Conservation (phyloP, 192 early-diverging fungal species). For the Backusella sp. region DNA sequence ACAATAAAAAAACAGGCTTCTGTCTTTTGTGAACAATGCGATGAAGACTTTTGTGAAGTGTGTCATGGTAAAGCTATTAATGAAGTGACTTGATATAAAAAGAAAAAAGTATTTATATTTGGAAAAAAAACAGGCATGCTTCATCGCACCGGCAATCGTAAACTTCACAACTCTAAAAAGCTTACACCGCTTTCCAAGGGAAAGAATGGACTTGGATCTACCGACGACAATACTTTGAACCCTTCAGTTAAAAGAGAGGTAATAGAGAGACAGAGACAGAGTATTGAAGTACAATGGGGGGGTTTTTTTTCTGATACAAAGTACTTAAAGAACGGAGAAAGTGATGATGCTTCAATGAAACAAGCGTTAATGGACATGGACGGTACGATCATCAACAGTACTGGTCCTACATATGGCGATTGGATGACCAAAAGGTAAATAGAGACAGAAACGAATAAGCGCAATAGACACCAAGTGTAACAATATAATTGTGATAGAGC, state of each 20-base stretch:
- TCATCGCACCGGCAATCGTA: slow-evolving; percentile 75
- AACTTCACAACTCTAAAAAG: slow-evolving; percentile 52
- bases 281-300: background rate
- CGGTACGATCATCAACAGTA: slow-evolving; percentile 36
- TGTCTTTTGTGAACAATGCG: slow-evolving; percentile 83
- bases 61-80: slow-evolving; percentile 56
- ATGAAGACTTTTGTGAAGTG: slow-evolving; percentile 91
- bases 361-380: slow-evolving; percentile 24
- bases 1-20: slow-evolving; percentile 34
- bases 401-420: slow-evolving; percentile 62
- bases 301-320: background rate
- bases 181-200: slow-evolving; percentile 5
- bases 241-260: slow-evolving; percentile 5
- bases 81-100: background rate
- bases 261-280: background rate
- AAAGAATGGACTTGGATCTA: background rate
- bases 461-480: background rate
- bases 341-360: slow-evolving; percentile 2
- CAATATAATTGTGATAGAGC: slow-evolving; percentile 44
- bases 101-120: background rate
- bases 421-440: slow-evolving; percentile 65
- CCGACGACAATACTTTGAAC: background rate
- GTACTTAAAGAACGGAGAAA: background rate
- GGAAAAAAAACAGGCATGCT: slow-evolving; percentile 51
- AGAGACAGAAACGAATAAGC: background rate